Evolutionary conservation across 1,284 basidiomycete species (phyloP), one percentile per base, ranked within the genome.

Genomic region (Cystobasidiaceae sp.): DNA sequence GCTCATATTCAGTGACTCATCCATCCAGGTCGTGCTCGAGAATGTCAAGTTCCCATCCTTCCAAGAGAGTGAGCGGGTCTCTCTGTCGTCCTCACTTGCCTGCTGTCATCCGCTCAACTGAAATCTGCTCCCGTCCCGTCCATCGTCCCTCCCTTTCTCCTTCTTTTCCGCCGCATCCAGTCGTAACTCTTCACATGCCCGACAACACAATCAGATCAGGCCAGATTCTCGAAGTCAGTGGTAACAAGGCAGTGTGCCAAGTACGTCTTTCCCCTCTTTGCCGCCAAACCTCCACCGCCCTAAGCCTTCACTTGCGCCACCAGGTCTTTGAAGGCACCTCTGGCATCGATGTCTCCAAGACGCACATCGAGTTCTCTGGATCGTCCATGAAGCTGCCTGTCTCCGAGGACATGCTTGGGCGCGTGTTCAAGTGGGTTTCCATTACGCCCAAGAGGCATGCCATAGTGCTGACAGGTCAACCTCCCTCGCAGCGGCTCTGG

Each of bases 31-130:
- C 67, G 87, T 99, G 17, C 82, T 99, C 70, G 96, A 98, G 80
- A 97, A 98, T 77, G 96, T 98, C 83, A 97, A 97, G 89, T 98
- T 98, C 79, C 90, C 94, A 4, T 93, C 93, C 19, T 99, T 97
- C 83, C 98, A 98, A 78, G 96, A 99, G 82, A 98, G 37, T 32
- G 21, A 11, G 17, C 43, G 5, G 19, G 23, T 8, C 4, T 33
- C 27, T 28, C 4, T 2, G 13, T 49, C 4, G 17, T 27, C 9
- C 49, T 9, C 3, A 4, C n/a, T 11, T n/a, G 5, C 49, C 15
- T 15, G 27, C 49, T 51, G 46, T 33, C 13, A 21, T 33, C 4
- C 2, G 25, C n/a, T 33, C n/a, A n/a, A n/a, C n/a, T n/a, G n/a
- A n/a, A n/a, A n/a, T n/a, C n/a, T n/a, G n/a, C n/a, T n/a, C n/a